Evolutionary conservation across 2,329 filamentous ascomycete genomes (phyloP).

Genomic region (Trichoderma semiorbis): DNA sequence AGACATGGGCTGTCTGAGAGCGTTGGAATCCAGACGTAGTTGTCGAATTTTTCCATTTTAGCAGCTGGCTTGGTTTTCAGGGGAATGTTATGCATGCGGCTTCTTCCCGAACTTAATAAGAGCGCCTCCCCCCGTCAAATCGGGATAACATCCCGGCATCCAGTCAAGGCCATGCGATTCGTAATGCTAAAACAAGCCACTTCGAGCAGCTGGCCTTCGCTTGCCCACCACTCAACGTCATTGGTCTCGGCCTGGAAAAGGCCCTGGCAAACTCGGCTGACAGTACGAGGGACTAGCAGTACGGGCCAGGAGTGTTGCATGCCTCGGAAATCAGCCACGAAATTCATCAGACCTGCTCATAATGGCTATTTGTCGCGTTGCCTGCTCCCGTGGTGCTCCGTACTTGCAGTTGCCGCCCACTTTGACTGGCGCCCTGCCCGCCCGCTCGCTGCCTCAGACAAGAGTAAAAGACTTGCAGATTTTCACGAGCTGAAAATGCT

Average conservation of each 20-base stretch:
- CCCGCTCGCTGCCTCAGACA: background rate
- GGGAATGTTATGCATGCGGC: conserved; percentile 10
- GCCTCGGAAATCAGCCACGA: conserved; percentile 10
- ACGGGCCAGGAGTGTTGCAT: background rate
- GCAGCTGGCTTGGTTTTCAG: background rate
- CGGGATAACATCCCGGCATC: conserved; percentile 10
- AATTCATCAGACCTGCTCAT: background rate
- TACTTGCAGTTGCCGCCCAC: background rate
- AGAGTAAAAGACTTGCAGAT: background rate
- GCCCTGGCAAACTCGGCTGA: conserved; percentile 10
- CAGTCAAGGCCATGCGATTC: conserved; percentile 12
- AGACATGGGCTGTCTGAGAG: background rate
- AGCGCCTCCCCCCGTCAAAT: conserved; percentile 1
- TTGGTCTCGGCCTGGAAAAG: conserved; percentile 13
- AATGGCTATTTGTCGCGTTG: background rate
- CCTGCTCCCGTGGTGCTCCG: background rate
- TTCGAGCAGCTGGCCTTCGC: background rate
- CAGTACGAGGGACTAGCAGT: background rate
- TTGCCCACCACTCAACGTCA: conserved; percentile 4
- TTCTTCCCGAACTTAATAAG: conserved; percentile 15
- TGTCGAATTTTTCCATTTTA: background rate
- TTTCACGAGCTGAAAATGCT: background rate
- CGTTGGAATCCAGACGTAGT: background rate
- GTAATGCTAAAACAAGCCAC: conserved; percentile 14
- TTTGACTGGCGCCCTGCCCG: background rate